Percentiles rank a stretch among this genome's conserved stretches.
Evolutionary conservation across 2,329 filamentous ascomycete species (phyloP).

Genomic region (Fusarium cicatricum): DNA sequence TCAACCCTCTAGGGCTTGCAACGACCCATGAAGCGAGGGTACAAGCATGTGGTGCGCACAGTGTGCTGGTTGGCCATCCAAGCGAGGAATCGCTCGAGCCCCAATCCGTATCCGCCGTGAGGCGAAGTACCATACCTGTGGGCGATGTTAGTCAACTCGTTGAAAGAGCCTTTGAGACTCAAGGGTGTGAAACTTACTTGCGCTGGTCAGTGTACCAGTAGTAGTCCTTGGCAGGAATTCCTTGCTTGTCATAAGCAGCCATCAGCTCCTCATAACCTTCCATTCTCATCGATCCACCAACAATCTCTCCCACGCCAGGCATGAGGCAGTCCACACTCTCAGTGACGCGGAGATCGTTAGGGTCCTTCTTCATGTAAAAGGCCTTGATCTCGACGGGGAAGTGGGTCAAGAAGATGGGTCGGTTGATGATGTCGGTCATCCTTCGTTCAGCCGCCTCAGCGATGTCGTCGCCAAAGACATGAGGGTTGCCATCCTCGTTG

Average conservation of each 20-base stretch:
- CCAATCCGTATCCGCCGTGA: constrained; percentile 92
- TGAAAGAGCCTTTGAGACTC: background rate
- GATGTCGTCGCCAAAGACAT: constrained; percentile 96
- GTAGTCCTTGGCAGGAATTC: constrained; percentile 84
- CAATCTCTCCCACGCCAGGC: constrained; percentile 97
- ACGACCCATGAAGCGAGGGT: constrained; percentile 81
- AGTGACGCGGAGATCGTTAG: constrained; percentile 80
- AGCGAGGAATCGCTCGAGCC: constrained; percentile 79
- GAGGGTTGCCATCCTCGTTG: constrained; percentile 91
- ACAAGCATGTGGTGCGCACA: constrained; percentile 74
- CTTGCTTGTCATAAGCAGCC: constrained; percentile 85
- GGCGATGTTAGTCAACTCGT: background rate
- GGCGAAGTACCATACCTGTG: constrained; percentile 77
- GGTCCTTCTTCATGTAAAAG: constrained; percentile 97
- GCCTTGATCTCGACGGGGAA: constrained; percentile 98
- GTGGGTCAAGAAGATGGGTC: constrained; percentile 94
- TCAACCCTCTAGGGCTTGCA: constrained; percentile 70
- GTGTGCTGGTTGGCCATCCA: constrained; percentile 72
- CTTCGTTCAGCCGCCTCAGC: constrained; percentile 94
- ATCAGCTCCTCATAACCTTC: constrained; percentile 89
- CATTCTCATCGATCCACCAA: constrained; percentile 97
- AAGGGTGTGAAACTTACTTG: constrained; percentile 64
- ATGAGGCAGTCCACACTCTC: constrained; percentile 88
- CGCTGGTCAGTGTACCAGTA: constrained; percentile 99
- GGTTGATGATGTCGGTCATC: constrained; percentile 98